Evolutionary conservation across 2,329 filamentous ascomycete genomes (phyloP), one percentile per base, ranked within the genome.

Genomic region (Cladophialophora exuberans): DNA sequence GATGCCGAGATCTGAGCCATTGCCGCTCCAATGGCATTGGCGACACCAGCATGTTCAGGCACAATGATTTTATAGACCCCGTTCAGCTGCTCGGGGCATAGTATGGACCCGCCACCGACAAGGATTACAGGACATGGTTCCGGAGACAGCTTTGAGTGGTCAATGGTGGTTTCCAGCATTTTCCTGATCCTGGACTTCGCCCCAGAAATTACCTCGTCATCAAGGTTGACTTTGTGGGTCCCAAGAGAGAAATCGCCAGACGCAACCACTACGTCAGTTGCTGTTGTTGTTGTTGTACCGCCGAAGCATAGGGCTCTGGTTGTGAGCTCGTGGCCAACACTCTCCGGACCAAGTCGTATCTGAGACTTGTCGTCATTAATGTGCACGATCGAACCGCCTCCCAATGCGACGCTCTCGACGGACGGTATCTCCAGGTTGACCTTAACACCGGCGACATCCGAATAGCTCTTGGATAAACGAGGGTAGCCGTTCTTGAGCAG

Each of bases 401-500:
- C 82, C 0, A 85, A 68, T 2, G 80, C 81, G 15, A 84, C 79
- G 1, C 76, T 81, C 7, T 80, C 71, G 1, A 84, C 72, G 66
- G 84, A 71, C 17, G 82, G 76, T 76, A 83, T 74, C 28, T 79
- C 75, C 56, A 83, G 84, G 13, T 83, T 83, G 39, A 82, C 83
- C 11, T 81, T 72, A 0, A 85, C 80, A 1, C 82, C 82, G 1
- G 78, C 81, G 7, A 86, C 73, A 50, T 82, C 78, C 6, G 80
- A 79, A 49, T 81, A 84, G 0, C 79, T 80, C 0, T 81, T 77
- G 2, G 83, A 81, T 55, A 84, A 81, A 20, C 82, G 75, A 1
- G 85, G 85, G 50, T 87, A 85, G 0, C 85, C 84, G 45, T 80
- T 86, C 0, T 79, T 74, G 9, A 84, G 74, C 3, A 88, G 67